Base-by-base conservation (phyloP, 257 asterid genomes). In the Forsythia viridissima region DNA sequence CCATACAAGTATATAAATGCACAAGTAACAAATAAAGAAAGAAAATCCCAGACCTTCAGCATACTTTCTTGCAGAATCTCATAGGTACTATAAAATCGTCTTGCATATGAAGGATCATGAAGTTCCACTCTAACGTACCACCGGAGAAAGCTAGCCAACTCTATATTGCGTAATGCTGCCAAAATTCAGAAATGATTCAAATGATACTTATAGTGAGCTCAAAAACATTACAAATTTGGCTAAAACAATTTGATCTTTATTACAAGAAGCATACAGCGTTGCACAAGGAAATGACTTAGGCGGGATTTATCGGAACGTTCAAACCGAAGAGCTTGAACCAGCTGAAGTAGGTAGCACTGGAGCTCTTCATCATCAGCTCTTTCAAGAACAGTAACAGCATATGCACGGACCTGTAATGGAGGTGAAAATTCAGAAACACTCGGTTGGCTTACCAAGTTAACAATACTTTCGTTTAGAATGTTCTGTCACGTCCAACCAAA, bases 321-420 rank as follows among this genome's bases (percentile, higher is more conserved):
- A 85, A 95, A 95, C 67, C 99, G 97, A 85, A 95, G 98, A 75
- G 99, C 99, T 82, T 95, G 99, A 83, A 95, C 99, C 83, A 95
- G 90, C 88, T 95, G 99, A 85, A 95, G 98, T 42, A 95, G 92
- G 89, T 95, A 95, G 80, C 99, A 95, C 82, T 93, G 98, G 77
- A 95, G 99, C 88, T 95, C 99, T 88, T 93, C 99, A 86, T 95
- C 97, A 85, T 91, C 99, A 83, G 99, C 99, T 87, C 96, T 92
- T 87, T 91, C 93, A 78, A 95, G 97, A 77, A 95, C 99, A 82
- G 92, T 93, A 73, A 93, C 99, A 51, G 98, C 99, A 86, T 93
- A 95, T 76, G 99, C 97, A 51, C 98, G 97, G 79, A 93, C 98
- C 98, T 95, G 84, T 44, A 36, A 75, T 73, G 77, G 65, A 46